A percentile compares a stretch with the other conserved stretches of the same genome.
Conservation (phyloP, 345 rosid species). For the Salix suchowensis region DNA sequence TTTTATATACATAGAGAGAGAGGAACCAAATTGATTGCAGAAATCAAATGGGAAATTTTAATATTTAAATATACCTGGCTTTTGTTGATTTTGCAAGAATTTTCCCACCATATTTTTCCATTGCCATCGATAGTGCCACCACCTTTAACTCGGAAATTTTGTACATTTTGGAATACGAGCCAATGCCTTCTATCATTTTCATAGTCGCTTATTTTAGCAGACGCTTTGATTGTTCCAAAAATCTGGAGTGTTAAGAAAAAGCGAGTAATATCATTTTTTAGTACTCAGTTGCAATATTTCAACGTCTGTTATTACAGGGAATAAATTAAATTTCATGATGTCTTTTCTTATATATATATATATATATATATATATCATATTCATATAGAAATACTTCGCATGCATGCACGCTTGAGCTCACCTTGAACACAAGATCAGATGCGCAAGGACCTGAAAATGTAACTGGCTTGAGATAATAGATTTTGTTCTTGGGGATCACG, state of each 20-base stretch:
- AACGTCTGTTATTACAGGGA: background rate
- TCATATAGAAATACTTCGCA: too few relatives aligned
- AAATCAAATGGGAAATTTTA: background rate
- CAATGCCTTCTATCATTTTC: constrained; percentile 40
- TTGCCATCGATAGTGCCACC: constrained; percentile 86
- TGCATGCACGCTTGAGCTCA: constrained; percentile 10
- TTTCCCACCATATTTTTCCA: constrained; percentile 79
- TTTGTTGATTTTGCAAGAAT: constrained; percentile 79
- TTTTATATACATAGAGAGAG: too few relatives aligned
- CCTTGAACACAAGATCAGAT: constrained; percentile 55
- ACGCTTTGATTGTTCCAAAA: constrained; percentile 66
- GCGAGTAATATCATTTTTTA: background rate
- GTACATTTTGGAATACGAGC: constrained; percentile 50
- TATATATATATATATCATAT: too few relatives aligned
- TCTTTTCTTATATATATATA: too few relatives aligned
- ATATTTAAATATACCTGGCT: constrained; percentile 38
- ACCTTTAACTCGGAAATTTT: constrained; percentile 60
- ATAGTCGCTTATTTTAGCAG: constrained; percentile 46
- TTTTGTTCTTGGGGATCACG: constrained; percentile 46
- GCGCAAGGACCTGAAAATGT: constrained; percentile 80
- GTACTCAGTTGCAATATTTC: background rate
- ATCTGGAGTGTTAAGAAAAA: constrained; percentile 30
- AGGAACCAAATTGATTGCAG: too few relatives aligned
- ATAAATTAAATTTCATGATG: too few relatives aligned
- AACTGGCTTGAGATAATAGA: constrained; percentile 54